Base-by-base conservation (phyloP, 2,329 filamentous ascomycete genomes). In the Penicillium nordicum region DNA sequence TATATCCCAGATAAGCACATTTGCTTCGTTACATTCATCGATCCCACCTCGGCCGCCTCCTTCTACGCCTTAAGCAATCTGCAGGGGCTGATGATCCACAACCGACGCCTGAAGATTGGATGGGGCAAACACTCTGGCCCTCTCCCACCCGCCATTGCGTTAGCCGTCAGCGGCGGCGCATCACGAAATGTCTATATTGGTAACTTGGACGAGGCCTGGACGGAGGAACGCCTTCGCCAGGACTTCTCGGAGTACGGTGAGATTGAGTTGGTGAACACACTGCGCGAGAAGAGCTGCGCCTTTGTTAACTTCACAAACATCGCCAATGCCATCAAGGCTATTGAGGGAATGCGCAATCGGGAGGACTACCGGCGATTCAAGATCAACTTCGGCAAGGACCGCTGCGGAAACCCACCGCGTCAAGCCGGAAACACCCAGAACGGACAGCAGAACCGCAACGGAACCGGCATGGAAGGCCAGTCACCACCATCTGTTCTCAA, bases 281-380 rank as follows among this genome's bases (percentile, higher is more conserved):
- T 99, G 58, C 88, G 94, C 52, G 94, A 99, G 81, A 99, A 99
- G 86, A 97, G 92, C 79, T 99, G 94, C 74, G 94, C 94, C 0
- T 99, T 99, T 73, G 94, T 99, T 74, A 99, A 99, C 79, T 99
- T 99, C 75, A 99, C 94, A 72, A 99, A 99, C 79, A 99, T 99
- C 72, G 94, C 94, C 71, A 99, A 99, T 68, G 94, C 94, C 49
- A 99, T 99, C 81, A 99, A 99, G 80, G 94, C 94, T 1, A 99
- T 99, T 63, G 94, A 99, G 77, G 94, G 92, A 23, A 87, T 99
- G 63, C 87, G 94, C 56, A 89, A 92, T 70, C 92, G 92, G 71
- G 94, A 97, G 42, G 94, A 99, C 70, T 99, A 99, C 82, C 90
- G 87, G 76, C 88, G 94, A 68, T 99, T 99, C 86, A 99, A 99